Conservation (phyloP, 495 filamentous ascomycete genomes). For the Neurospora africana region DNA sequence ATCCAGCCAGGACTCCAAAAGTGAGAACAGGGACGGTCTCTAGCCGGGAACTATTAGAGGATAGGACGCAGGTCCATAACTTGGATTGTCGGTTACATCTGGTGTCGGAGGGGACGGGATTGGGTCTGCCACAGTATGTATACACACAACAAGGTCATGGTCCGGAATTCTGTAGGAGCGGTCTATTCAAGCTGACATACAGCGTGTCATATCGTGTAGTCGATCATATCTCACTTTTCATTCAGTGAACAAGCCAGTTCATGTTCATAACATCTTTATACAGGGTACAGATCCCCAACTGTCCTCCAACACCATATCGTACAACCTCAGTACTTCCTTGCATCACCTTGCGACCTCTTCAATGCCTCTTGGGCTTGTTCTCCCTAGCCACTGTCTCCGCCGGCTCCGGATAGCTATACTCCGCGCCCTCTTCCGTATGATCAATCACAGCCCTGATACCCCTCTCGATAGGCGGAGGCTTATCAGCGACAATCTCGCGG, state of each 20-base stretch:
- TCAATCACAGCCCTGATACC: neutral
- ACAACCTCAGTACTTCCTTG: neutral
- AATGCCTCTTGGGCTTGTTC: neutral
- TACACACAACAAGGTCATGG: neutral
- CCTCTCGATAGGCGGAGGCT: conserved; percentile 7
- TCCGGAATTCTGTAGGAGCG: neutral
- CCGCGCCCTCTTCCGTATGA: conserved; percentile 9
- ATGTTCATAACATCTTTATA: neutral
- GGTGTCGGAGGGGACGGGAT: neutral
- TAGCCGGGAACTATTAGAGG: neutral
- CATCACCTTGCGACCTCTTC: neutral
- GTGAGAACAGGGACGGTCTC: neutral
- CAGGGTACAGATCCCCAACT: neutral
- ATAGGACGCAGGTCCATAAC: neutral
- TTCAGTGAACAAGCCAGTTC: neutral
- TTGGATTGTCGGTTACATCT: neutral
- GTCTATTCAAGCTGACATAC: neutral
- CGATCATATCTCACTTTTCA: neutral
- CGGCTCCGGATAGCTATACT: conserved; percentile 28
- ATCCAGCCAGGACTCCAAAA: neutral
- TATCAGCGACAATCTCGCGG: conserved; percentile 12
- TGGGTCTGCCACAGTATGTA: neutral
- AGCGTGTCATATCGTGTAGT: neutral
- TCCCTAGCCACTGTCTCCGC: conserved; percentile 40
- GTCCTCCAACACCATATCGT: neutral